These are phyloP conservation scores for Xylariaceae sp. DNA, from an alignment of 2,329 filamentous ascomycete species.

Conservation along the genomic window DNA sequence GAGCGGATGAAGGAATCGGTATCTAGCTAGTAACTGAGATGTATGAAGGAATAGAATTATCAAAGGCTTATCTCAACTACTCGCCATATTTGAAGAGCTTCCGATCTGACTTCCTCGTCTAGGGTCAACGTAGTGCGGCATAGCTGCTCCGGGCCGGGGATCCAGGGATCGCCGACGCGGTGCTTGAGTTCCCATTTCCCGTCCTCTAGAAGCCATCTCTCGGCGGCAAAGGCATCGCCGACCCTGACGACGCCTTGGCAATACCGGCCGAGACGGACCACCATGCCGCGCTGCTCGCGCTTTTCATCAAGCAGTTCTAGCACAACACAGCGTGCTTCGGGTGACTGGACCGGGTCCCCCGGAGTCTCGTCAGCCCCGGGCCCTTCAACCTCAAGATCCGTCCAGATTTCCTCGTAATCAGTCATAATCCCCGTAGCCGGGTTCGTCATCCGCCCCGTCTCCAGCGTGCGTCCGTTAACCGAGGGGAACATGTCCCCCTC, in stretches of 20 bases:
- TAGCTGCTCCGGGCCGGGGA: constrained; percentile 35
- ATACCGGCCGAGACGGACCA: constrained; percentile 51
- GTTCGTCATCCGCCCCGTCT: constrained; percentile 58
- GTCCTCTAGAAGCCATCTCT: constrained; percentile 50
- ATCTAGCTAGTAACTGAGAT: neutral
- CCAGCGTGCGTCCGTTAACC: constrained; percentile 39
- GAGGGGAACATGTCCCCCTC: constrained; percentile 52
- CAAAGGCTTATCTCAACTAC: constrained; percentile 32
- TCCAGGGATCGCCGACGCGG: constrained; percentile 33
- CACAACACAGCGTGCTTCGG: constrained; percentile 36
- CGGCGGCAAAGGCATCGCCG: constrained; percentile 42
- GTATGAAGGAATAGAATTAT: constrained; percentile 7
- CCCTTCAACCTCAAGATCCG: constrained; percentile 40
- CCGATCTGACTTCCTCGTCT: constrained; percentile 21
- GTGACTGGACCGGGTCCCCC: constrained; percentile 2
- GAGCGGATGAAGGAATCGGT: neutral
- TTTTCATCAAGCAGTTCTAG: constrained; percentile 37
- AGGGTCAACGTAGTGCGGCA: constrained; percentile 5
- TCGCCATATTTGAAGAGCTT: constrained; percentile 31
- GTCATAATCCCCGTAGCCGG: constrained; percentile 47
- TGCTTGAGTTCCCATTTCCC: constrained; percentile 37
- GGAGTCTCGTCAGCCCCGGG: constrained; percentile 5
- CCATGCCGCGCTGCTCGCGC: constrained; percentile 42
- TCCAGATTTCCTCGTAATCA: constrained; percentile 66
- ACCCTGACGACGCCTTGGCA: constrained; percentile 54